Evolutionary conservation across 1,139 yeast genomes (phyloP).

Genomic region (Candida neerlandica): DNA sequence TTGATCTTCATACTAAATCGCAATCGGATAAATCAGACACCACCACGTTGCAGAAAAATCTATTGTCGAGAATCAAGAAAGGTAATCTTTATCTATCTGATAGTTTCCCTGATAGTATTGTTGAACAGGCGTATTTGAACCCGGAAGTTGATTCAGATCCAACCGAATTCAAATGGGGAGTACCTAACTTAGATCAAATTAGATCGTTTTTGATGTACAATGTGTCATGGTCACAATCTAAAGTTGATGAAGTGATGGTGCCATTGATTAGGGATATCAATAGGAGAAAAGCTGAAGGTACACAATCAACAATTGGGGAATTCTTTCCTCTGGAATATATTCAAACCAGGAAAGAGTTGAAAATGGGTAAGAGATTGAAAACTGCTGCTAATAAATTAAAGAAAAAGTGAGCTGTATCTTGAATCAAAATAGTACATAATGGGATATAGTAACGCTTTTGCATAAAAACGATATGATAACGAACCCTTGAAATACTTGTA

Average conservation of each 20-base stretch:
- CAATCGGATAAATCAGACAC: slow-evolving; percentile 19
- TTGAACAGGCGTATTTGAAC: slow-evolving; percentile 68
- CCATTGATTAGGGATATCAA: slow-evolving; percentile 86
- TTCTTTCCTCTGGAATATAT: slow-evolving; percentile 58
- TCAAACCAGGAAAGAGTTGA: slow-evolving; percentile 45
- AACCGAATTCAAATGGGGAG: slow-evolving; percentile 86
- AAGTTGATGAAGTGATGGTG: slow-evolving; percentile 82
- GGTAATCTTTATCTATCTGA: slow-evolving; percentile 66
- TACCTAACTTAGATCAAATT: slow-evolving; percentile 79
- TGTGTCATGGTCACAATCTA: slow-evolving; percentile 81
- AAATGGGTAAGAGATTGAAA: slow-evolving; percentile 60
- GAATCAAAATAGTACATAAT: not conserved
- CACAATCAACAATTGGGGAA: slow-evolving; percentile 59
- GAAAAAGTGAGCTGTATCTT: slow-evolving; percentile 15
- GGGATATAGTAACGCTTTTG: too few relatives aligned
- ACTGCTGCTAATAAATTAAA: slow-evolving; percentile 58
- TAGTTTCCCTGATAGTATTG: slow-evolving; percentile 70
- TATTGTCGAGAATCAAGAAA: slow-evolving; percentile 56
- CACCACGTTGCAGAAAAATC: slow-evolving; percentile 42
- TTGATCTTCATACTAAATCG: slow-evolving; percentile 31
- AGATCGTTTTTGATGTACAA: slow-evolving; percentile 67
- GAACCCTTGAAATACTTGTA: too few relatives aligned
- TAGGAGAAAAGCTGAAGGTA: slow-evolving; percentile 53
- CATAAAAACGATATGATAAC: too few relatives aligned
- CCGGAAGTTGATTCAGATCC: slow-evolving; percentile 86